Percentiles rank a stretch among this genome's conserved stretches.
These are phyloP conservation scores for Secale cereale DNA, from an alignment of 176 grass and related monocot genomes.

Conservation along the genomic window DNA sequence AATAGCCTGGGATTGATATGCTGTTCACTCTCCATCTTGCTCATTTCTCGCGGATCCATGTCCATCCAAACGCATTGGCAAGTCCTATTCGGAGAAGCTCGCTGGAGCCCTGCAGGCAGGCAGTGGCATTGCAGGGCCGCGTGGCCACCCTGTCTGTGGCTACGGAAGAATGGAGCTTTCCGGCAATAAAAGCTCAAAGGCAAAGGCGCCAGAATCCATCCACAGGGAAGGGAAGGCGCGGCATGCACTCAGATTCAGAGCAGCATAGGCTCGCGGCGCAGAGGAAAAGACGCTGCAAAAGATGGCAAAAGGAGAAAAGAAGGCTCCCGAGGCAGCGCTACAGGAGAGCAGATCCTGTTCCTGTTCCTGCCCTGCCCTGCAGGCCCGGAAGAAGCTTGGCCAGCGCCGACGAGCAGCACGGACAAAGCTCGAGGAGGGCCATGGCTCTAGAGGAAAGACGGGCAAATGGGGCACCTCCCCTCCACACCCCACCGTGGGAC, in stretches of 20 bases:
- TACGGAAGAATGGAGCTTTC: constrained; percentile 18
- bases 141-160: constrained; percentile 6
- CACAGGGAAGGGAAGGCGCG: not conserved
- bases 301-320: constrained; percentile 24
- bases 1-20: not conserved
- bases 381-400: constrained; percentile 1
- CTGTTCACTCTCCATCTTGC: not conserved
- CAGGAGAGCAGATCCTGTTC: constrained; percentile 11
- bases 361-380: not conserved
- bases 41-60: not conserved
- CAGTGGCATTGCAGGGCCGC: not conserved
- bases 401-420: not conserved
- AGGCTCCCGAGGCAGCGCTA: constrained; percentile 22
- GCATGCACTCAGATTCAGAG: constrained; percentile 13
- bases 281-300: constrained; percentile 28
- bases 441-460: constrained; percentile 19
- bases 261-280: constrained; percentile 20
- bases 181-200: constrained; percentile 44
- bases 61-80: constrained; percentile 4
- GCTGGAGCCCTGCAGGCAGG: constrained; percentile 1
- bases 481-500: not conserved
- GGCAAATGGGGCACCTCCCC: constrained; percentile 6
- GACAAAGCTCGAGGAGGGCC: constrained; percentile 19
- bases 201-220: constrained; percentile 19
- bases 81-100: not conserved